Evolutionary conservation across 2,329 filamentous ascomycete genomes (phyloP).

Genomic region (Tolypocladium album): DNA sequence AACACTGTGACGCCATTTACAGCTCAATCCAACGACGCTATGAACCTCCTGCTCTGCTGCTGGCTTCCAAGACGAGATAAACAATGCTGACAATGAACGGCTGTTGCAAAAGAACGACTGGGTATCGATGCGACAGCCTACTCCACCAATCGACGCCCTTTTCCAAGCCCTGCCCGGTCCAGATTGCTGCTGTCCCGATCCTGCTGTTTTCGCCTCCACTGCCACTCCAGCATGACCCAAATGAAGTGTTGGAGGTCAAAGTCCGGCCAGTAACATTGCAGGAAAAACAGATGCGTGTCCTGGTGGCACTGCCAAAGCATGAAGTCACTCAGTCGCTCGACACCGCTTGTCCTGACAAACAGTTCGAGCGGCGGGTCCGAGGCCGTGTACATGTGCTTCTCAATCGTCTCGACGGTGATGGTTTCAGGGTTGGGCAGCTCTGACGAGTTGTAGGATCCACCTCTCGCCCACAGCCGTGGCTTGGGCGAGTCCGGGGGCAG

Average conservation of each 20-base stretch:
- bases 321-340: constrained; percentile 88
- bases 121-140: constrained; percentile 10
- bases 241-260: constrained; percentile 92
- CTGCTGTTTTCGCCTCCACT: constrained; percentile 51
- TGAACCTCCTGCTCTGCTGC: background rate
- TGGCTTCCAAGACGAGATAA: background rate
- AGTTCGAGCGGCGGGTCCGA: constrained; percentile 81
- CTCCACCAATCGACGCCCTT: constrained; percentile 12
- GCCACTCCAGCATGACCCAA: constrained; percentile 87
- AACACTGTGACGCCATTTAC: background rate
- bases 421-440: constrained; percentile 64
- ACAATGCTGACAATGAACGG: background rate
- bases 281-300: constrained; percentile 82
- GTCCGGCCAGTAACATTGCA: constrained; percentile 89
- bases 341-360: constrained; percentile 84
- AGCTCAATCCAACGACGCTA: background rate
- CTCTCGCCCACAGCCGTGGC: constrained; percentile 21
- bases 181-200: constrained; percentile 38
- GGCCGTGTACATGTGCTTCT: constrained; percentile 79
- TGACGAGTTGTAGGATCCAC: constrained; percentile 22
- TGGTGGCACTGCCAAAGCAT: constrained; percentile 99
- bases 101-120: background rate
- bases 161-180: constrained; percentile 16
- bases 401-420: constrained; percentile 75
- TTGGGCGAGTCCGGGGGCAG: constrained; percentile 42